Base-by-base conservation (phyloP, 1,284 basidiomycete genomes). In the Ceratobasidium sp. region DNA sequence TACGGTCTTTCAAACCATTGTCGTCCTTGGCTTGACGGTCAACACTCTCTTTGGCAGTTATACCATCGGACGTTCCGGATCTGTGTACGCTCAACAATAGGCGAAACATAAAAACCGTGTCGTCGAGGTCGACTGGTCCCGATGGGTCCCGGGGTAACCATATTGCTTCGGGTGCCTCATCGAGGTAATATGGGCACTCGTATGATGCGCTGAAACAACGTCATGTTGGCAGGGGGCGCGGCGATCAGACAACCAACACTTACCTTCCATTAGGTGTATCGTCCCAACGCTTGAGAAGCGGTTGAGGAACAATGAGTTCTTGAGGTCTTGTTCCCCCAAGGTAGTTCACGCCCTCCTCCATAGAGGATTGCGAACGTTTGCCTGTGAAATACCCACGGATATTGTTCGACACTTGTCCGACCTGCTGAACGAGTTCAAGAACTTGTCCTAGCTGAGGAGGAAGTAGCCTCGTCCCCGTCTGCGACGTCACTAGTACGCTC, bases 121-220 rank as follows among this genome's bases (percentile, higher is more conserved):
- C 66, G 31, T 71, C 66, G 4, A 71, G 54, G 27, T 71, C 66
- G 41, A 71, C 43, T 2, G 66, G 66, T 13, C 71, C 71, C 41
- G 66, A 43, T 16, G 66, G 66, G 29, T 71, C 66, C 8, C 66
- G 66, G 22, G 66, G 66, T 31, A 71, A 34, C 66, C 66, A 71
- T 29, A 71, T 46, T 6, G 54, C 53, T 34, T 71, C 31, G 39
- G 66, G 66, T 13, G 31, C 54, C n/a, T 58, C 54, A 19, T 71
- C 66, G 14, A 59, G 22, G 46, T 71, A 71, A 34, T 71, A 71
- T 7, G 66, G 66, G n/a, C 66, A 71, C 31, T 71, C 66, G 27
- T 71, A 71, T 13, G 66, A 71, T 29, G 53, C 53, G 34, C 41
- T 71, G n/a, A 24, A 69, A 5, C 9, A 9, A 37, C 24, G 29